These are phyloP conservation scores for Byssothecium circinans DNA, from an alignment of 2,329 filamentous ascomycete genomes.

Conservation along the genomic window DNA sequence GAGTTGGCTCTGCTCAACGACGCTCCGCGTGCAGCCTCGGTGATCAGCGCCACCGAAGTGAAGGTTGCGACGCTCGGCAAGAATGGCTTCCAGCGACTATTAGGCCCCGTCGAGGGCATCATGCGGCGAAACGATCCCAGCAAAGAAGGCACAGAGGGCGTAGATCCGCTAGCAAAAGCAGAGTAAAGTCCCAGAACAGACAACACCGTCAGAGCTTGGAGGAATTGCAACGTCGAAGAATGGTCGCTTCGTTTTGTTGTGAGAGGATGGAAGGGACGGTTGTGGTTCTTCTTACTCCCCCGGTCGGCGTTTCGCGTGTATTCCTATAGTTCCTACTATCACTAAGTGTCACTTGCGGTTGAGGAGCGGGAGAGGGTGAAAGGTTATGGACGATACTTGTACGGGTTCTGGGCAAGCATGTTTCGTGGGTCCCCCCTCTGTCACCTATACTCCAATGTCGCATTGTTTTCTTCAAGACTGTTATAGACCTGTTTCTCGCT, in stretches of 20 bases:
- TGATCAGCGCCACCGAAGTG: conserved; percentile 80
- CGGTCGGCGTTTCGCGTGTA: conserved; percentile 36
- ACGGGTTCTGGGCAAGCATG: conserved; percentile 12
- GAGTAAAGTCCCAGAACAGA: conserved; percentile 13
- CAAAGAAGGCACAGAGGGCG: conserved; percentile 54
- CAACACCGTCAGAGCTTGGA: background rate
- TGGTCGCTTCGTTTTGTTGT: background rate
- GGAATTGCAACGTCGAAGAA: background rate
- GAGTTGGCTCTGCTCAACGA: conserved; percentile 93
- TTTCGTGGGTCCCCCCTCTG: conserved; percentile 19
- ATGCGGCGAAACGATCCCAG: conserved; percentile 75
- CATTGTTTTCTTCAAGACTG: conserved; percentile 21
- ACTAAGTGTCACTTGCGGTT: conserved; percentile 36
- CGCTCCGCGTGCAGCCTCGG: conserved; percentile 85
- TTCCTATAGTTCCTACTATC: conserved; percentile 43
- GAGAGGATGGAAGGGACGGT: conserved; percentile 5
- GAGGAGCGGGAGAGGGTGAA: conserved; percentile 9
- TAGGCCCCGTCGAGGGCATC: conserved; percentile 91
- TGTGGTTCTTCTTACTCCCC: conserved; percentile 11
- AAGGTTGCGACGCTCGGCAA: conserved; percentile 93
- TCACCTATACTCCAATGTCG: conserved; percentile 37
- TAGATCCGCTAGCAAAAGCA: conserved; percentile 60
- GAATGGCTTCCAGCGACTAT: conserved; percentile 88
- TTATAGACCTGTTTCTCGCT: conserved; percentile 1
- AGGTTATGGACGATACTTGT: conserved; percentile 8